These are phyloP conservation scores for Paramecium bursaria DNA, from an alignment of 73 alveolate species.

Conservation along the genomic window DNA sequence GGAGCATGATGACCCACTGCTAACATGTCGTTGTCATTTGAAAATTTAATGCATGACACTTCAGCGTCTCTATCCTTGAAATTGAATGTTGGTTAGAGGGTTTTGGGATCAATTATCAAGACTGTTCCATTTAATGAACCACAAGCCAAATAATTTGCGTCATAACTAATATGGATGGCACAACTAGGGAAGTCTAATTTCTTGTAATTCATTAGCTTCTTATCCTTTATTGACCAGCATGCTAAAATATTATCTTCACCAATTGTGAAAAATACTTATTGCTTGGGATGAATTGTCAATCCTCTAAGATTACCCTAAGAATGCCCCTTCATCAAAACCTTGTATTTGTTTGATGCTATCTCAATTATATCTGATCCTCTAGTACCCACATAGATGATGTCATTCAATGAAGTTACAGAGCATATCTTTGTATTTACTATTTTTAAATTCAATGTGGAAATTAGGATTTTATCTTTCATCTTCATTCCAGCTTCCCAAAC, in stretches of 20 bases:
- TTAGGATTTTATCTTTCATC: constrained; percentile 45
- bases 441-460: constrained; percentile 4
- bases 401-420: constrained; percentile 66
- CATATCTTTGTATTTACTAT: constrained; percentile 53
- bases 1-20: constrained; percentile 95
- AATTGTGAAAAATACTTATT: constrained; percentile 87
- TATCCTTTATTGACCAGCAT: constrained; percentile 89
- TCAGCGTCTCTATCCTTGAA: constrained; percentile 88
- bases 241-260: constrained; percentile 96
- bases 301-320: constrained; percentile 98
- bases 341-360: constrained; percentile 70
- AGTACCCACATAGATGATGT: constrained; percentile 89
- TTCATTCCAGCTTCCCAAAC: constrained; percentile 79
- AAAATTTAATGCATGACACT: constrained; percentile 90
- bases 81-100: constrained; percentile 80
- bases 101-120: constrained; percentile 85
- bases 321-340: constrained; percentile 89
- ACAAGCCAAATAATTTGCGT: constrained; percentile 88
- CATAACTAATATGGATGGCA: constrained; percentile 86
- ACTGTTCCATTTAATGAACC: constrained; percentile 90
- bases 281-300: constrained; percentile 90
- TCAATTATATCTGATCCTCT: constrained; percentile 97
- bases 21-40: constrained; percentile 88
- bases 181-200: constrained; percentile 87
- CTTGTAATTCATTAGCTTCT: constrained; percentile 79